A percentile compares a stretch with the other conserved stretches of the same genome.
Evolutionary conservation across 148 eudicot genomes (phyloP).

Genomic region (Cornus suecica): DNA sequence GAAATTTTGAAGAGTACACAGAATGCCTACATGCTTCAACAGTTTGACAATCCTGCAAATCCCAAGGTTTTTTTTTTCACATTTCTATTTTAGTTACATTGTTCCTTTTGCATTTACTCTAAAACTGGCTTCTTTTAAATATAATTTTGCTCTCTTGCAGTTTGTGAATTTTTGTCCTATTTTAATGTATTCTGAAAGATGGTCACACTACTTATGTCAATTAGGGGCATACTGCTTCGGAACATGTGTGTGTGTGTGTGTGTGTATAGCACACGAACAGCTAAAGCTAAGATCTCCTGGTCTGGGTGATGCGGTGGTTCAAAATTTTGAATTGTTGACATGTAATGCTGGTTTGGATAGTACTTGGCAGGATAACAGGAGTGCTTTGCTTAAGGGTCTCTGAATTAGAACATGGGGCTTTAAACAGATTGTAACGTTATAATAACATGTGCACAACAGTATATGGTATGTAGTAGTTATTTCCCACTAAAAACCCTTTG

Average conservation of each 20-base stretch:
- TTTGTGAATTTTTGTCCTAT: background rate
- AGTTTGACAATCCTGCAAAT: slow-evolving; percentile 97
- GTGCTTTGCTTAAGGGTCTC: background rate
- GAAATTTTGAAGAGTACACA: slow-evolving; percentile 76
- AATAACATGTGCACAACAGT: background rate
- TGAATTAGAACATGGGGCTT: background rate
- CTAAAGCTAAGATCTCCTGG: background rate
- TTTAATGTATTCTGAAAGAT: background rate
- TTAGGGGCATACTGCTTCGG: background rate
- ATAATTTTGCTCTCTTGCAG: background rate
- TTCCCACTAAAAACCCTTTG: too few relatives aligned
- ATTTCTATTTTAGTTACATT: background rate
- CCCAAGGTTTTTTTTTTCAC: slow-evolving; percentile 61
- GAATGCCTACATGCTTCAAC: slow-evolving; percentile 91
- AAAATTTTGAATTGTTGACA: background rate
- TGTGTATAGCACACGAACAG: too few relatives aligned
- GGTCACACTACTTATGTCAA: background rate
- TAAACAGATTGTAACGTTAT: background rate
- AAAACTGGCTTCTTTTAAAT: background rate
- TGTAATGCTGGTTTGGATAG: background rate
- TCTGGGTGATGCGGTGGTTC: background rate
- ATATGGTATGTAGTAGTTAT: background rate
- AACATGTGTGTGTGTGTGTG: too few relatives aligned
- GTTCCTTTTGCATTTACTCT: background rate
- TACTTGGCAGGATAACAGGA: background rate